These are phyloP conservation scores for Plasmodium gallinaceum DNA, from an alignment of 169 alveolate species.

Conservation along the genomic window DNA sequence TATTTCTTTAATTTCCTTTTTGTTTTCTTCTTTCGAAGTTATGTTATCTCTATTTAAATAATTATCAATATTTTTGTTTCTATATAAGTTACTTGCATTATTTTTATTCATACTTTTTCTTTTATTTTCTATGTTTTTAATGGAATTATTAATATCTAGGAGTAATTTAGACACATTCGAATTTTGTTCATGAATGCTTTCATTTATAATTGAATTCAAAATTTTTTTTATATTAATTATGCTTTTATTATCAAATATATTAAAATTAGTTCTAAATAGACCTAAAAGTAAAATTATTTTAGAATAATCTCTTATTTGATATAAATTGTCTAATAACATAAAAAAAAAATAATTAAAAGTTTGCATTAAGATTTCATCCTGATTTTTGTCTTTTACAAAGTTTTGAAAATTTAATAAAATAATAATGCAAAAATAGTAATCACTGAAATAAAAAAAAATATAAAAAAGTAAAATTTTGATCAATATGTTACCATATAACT, in stretches of 20 bases:
- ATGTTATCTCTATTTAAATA: slow-evolving; percentile 3
- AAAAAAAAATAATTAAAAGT: slow-evolving; percentile 52
- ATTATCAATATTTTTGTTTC: slow-evolving; percentile 4
- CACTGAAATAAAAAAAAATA: slow-evolving; percentile 72
- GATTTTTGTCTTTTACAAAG: slow-evolving; percentile 24
- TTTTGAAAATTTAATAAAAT: slow-evolving; percentile 58
- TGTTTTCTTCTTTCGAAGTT: slow-evolving; percentile 17
- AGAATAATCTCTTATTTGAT: slow-evolving; percentile 54
- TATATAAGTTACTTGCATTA: slow-evolving; percentile 3
- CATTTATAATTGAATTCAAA: slow-evolving; percentile 50
- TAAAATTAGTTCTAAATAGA: slow-evolving; percentile 45
- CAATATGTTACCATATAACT: slow-evolving; percentile 38
- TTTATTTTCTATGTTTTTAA: slow-evolving; percentile 63
- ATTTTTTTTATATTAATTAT: slow-evolving; percentile 44
- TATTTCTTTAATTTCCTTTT: slow-evolving; percentile 16
- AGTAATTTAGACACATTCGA: slow-evolving; percentile 40
- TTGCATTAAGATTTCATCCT: slow-evolving; percentile 12
- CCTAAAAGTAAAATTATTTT: slow-evolving; percentile 51
- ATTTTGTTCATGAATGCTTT: slow-evolving; percentile 10
- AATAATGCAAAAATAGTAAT: slow-evolving; percentile 55
- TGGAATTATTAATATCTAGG: slow-evolving; percentile 53
- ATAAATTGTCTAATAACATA: slow-evolving; percentile 59
- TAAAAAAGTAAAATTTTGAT: slow-evolving; percentile 60
- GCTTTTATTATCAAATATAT: slow-evolving; percentile 24
- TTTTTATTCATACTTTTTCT: slow-evolving; percentile 20